Conservation (phyloP, 805 yeast species). For the Kodamaea hsintzibuensis region DNA sequence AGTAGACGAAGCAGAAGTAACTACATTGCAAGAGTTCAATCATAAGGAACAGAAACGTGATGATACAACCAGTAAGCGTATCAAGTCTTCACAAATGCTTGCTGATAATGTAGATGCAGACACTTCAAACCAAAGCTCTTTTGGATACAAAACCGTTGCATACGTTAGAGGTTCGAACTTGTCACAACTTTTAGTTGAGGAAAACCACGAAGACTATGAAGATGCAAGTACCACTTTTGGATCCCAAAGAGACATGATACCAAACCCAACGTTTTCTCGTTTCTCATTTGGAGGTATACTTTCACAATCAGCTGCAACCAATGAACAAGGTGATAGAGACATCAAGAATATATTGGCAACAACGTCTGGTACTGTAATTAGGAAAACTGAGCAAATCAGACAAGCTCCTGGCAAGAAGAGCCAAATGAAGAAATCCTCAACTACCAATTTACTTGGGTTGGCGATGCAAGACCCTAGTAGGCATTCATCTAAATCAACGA, state of each 20-base stretch:
- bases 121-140: slow-evolving; percentile 1
- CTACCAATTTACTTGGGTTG: slow-evolving; percentile 11
- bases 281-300: slow-evolving; percentile 42
- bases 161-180: slow-evolving; percentile 11
- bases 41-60: slow-evolving; percentile 1
- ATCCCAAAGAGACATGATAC: slow-evolving; percentile 22
- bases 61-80: not conserved
- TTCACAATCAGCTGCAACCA: slow-evolving; percentile 6
- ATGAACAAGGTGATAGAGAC: slow-evolving; percentile 13
- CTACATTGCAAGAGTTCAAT: slow-evolving; percentile 5
- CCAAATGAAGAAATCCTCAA: slow-evolving; percentile 17
- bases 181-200: slow-evolving; percentile 20
- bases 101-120: not conserved
- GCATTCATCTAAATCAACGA: not conserved
- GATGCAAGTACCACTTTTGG: not conserved
- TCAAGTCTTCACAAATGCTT: not conserved
- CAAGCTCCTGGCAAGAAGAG: not conserved
- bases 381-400: slow-evolving; percentile 13
- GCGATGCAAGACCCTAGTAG: not conserved
- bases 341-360: slow-evolving; percentile 14
- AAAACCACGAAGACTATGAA: slow-evolving; percentile 8
- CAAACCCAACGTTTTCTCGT: slow-evolving; percentile 45
- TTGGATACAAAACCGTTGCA: slow-evolving; percentile 5
- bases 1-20: not conserved
- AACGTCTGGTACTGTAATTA: slow-evolving; percentile 20